Conservation (phyloP, 805 yeast species). For the Scheffersomyces ergatensis region DNA sequence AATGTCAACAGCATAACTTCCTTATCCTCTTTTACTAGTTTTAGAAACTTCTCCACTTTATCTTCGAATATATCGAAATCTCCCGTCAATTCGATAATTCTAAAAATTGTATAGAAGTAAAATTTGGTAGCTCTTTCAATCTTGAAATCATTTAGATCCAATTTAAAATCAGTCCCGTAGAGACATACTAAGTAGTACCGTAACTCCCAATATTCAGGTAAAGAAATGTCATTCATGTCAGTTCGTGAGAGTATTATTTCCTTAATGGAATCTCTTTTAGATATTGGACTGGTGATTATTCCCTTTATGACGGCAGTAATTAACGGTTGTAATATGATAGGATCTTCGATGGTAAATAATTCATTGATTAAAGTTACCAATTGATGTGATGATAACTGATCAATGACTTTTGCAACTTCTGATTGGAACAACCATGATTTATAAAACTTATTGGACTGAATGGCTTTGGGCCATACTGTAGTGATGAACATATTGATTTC, state of each 20-base stretch:
- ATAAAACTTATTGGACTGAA: conserved; percentile 20
- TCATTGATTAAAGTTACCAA: conserved; percentile 7
- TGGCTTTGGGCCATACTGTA: conserved; percentile 38
- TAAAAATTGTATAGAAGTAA: conserved; percentile 41
- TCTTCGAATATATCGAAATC: conserved; percentile 3
- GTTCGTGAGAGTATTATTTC: conserved; percentile 5
- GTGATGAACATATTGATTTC: conserved; percentile 50
- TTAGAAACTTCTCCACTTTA: conserved; percentile 10
- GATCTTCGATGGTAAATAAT: conserved; percentile 1
- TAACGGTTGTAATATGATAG: conserved; percentile 9
- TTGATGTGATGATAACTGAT: conserved; percentile 48
- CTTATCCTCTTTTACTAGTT: conserved; percentile 6
- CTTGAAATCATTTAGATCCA: conserved; percentile 11
- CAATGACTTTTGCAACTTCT: conserved; percentile 38
- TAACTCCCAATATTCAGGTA: conserved; percentile 41
- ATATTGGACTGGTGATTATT: conserved; percentile 27
- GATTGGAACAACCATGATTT: conserved; percentile 23
- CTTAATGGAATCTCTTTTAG: conserved; percentile 14
- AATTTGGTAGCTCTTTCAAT: conserved; percentile 9
- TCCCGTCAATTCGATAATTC: conserved; percentile 46
- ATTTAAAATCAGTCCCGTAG: conserved; percentile 24
- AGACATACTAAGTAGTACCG: conserved; percentile 47
- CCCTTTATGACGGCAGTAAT: conserved; percentile 34
- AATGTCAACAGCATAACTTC: conserved; percentile 22
- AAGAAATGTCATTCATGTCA: conserved; percentile 12